These are phyloP conservation scores for Pythium volutum DNA, from an alignment of 352 stramenopile species.

Conservation along the genomic window DNA sequence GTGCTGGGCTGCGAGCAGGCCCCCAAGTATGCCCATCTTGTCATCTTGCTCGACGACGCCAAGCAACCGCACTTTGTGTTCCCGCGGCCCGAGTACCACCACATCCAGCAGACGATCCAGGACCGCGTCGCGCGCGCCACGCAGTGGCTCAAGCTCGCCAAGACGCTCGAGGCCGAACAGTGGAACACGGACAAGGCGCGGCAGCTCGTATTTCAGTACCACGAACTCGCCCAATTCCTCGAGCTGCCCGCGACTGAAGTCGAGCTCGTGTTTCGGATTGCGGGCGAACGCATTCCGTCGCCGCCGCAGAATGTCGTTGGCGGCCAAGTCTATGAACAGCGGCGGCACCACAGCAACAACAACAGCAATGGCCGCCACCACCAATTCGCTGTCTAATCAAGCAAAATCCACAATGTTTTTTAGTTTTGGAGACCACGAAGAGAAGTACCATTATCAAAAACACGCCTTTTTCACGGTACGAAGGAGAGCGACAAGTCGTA, in stretches of 20 bases:
- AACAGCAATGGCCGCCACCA: slow-evolving; percentile 4
- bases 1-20: slow-evolving; percentile 46
- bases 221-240: slow-evolving; percentile 62
- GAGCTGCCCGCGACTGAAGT: slow-evolving; percentile 64
- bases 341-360: not conserved
- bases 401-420: no score
- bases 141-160: slow-evolving; percentile 61
- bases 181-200: slow-evolving; percentile 59
- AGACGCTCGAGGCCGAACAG: slow-evolving; percentile 61
- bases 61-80: slow-evolving; percentile 50
- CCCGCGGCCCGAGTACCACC: slow-evolving; percentile 57
- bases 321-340: not conserved
- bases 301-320: not conserved
- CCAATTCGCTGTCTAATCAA: slow-evolving; percentile 22
- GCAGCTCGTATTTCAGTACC: slow-evolving; percentile 39
- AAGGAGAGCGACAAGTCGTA: no score
- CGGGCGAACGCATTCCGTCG: slow-evolving; percentile 16
- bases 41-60: slow-evolving; percentile 56
- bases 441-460: no score
- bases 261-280: slow-evolving; percentile 49
- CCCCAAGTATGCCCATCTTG: slow-evolving; percentile 68
- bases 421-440: not conserved
- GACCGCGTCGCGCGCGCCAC: slow-evolving; percentile 61
- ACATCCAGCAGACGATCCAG: slow-evolving; percentile 72
- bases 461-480: no score